Percentiles rank a stretch among this genome's conserved stretches.
These are phyloP conservation scores for Fusarium algeriense DNA, from an alignment of 2,329 filamentous ascomycete genomes.

Conservation along the genomic window DNA sequence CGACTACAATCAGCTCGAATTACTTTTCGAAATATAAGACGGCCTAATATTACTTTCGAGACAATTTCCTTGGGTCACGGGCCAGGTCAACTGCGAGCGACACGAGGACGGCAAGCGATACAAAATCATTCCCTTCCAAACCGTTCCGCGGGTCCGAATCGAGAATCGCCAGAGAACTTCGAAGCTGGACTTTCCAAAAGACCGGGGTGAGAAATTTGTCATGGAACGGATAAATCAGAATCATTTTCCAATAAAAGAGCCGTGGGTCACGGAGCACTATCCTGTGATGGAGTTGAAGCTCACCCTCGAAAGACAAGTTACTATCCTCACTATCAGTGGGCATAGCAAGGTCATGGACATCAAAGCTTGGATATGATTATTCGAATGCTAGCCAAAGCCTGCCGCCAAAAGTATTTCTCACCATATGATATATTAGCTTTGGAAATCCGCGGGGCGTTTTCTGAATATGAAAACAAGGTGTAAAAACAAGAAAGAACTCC, in stretches of 20 bases:
- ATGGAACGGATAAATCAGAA: background rate
- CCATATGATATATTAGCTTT: background rate
- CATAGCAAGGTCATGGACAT: background rate
- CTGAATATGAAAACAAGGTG: background rate
- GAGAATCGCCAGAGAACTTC: background rate
- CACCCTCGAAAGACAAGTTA: background rate
- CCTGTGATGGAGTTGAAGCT: background rate
- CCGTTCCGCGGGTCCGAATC: background rate
- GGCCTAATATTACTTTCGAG: background rate
- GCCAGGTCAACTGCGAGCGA: background rate
- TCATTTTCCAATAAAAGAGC: background rate
- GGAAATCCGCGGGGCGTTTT: background rate
- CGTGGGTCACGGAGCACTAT: background rate
- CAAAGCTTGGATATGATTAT: background rate
- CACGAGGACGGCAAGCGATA: background rate
- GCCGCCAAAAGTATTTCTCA: background rate
- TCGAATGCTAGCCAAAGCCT: background rate
- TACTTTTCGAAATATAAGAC: background rate
- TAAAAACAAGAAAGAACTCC: background rate
- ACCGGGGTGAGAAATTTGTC: background rate
- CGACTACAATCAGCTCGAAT: accelerated
- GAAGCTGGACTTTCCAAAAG: background rate
- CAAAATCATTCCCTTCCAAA: background rate
- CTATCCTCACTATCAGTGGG: background rate
- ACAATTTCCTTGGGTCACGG: background rate